Percentiles rank a stretch among this genome's conserved stretches.
These are phyloP conservation scores for Euphorbia schlechtendalii DNA, from an alignment of 441 rosid genomes.

Conservation along the genomic window DNA sequence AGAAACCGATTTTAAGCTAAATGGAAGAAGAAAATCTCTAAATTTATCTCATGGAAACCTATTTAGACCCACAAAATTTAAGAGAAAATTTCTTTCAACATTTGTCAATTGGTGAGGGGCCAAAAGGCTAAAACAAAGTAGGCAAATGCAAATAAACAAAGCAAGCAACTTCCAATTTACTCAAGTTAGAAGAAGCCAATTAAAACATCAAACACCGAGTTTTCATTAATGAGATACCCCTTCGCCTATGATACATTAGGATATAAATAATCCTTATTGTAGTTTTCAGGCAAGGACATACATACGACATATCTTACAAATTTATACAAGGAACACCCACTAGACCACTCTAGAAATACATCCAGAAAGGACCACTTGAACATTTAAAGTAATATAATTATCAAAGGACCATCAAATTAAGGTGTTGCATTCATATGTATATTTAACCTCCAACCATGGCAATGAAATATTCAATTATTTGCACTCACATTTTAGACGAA, in stretches of 20 bases:
- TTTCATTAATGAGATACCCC: background rate
- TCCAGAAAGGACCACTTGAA: constrained; percentile 32
- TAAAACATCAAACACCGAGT: background rate
- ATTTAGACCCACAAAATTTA: too few species aligned
- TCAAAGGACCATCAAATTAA: constrained; percentile 23
- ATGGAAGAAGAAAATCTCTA: too few species aligned
- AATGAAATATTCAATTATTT: background rate
- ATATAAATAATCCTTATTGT: constrained; percentile 12
- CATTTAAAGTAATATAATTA: constrained; percentile 10
- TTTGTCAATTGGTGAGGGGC: too few species aligned
- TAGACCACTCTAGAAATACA: constrained; percentile 23
- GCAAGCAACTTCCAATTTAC: background rate
- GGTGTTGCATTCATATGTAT: constrained; percentile 2
- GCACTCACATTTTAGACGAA: background rate
- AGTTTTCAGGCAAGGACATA: constrained; percentile 12
- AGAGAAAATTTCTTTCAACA: too few species aligned
- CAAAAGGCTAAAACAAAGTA: constrained; percentile 5
- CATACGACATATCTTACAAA: constrained; percentile 15
- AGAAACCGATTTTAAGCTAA: too few species aligned
- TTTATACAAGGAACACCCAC: constrained; percentile 12
- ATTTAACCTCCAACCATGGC: background rate
- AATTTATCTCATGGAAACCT: too few species aligned
- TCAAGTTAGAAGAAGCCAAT: constrained; percentile 4
- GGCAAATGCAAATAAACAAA: constrained; percentile 2
- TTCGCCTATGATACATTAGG: constrained; percentile 5